These are phyloP conservation scores for Fomitopsis schrenkii DNA, from an alignment of 1,284 basidiomycete genomes.

Conservation along the genomic window DNA sequence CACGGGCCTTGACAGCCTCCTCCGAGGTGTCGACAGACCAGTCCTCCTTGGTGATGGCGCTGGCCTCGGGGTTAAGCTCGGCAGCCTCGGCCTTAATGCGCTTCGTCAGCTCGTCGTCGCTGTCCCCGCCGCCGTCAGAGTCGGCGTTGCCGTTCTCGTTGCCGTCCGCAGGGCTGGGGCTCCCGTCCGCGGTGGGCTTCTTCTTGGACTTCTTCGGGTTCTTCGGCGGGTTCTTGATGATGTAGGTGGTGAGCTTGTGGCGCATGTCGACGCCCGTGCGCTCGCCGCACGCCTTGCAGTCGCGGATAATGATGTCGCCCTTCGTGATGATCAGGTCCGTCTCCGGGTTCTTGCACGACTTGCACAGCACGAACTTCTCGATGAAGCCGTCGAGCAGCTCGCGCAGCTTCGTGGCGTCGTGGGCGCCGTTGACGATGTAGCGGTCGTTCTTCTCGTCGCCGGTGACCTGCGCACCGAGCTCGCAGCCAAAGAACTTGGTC, in stretches of 20 bases:
- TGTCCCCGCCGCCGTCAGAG: conserved; percentile 47
- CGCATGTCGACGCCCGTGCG: conserved; percentile 93
- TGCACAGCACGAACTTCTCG: conserved; percentile 97
- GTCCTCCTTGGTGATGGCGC: conserved; percentile 61
- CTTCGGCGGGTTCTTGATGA: conserved; percentile 95
- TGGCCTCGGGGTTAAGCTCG: conserved; percentile 59
- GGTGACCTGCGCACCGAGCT: conserved; percentile 96
- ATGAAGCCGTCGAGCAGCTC: conserved; percentile 98
- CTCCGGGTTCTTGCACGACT: conserved; percentile 98
- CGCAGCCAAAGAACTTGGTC: conserved; percentile 99
- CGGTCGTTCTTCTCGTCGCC: conserved; percentile 96
- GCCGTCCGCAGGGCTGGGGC: conserved; percentile 20
- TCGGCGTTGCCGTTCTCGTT: conserved; percentile 47
- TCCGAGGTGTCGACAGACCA: conserved; percentile 92
- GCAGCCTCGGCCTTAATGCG: conserved; percentile 87
- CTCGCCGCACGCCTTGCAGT: conserved; percentile 98
- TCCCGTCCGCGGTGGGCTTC: conserved; percentile 36
- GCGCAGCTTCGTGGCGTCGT: conserved; percentile 88
- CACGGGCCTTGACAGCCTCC: conserved; percentile 87
- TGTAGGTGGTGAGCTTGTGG: conserved; percentile 96
- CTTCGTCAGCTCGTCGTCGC: conserved; percentile 79
- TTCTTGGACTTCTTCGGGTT: conserved; percentile 78
- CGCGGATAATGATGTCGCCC: conserved; percentile 86
- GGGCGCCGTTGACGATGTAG: conserved; percentile 98
- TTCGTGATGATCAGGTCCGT: conserved; percentile 94